Conservation (phyloP, 1,284 basidiomycete genomes). For the Ustilago vetiveriae region DNA sequence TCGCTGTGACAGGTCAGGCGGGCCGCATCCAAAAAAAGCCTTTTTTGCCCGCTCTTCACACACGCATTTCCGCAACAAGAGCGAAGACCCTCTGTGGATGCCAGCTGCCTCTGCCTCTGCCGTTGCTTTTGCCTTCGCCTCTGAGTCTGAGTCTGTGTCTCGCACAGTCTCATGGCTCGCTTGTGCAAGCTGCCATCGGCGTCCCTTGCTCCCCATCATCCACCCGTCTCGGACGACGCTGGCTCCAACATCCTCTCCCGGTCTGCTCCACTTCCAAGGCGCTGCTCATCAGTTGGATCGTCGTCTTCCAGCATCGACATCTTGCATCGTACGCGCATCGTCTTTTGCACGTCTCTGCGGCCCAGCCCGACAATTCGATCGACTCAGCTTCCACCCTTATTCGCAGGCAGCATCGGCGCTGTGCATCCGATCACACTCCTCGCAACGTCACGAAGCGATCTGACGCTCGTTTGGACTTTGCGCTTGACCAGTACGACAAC, state of each 20-base stretch:
- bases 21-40: not conserved
- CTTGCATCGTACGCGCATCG: not conserved
- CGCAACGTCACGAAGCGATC: too few relatives aligned
- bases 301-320: not conserved
- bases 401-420: not conserved
- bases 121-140: too few relatives aligned
- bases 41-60: not conserved
- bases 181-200: conserved; percentile 8
- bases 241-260: not conserved
- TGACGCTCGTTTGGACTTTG: not conserved
- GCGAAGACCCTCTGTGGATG: not conserved
- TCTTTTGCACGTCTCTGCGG: not conserved
- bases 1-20: conserved; percentile 2
- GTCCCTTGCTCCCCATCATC: conserved; percentile 5
- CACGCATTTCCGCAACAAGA: conserved; percentile 1
- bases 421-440: not conserved
- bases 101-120: too few relatives aligned
- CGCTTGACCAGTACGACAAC: too few relatives aligned
- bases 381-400: conserved; percentile 1
- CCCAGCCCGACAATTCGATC: not conserved
- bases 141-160: not conserved
- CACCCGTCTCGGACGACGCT: conserved; percentile 11
- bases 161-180: not conserved
- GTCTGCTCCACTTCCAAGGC: not conserved
- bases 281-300: not conserved